Evolutionary conservation across 768 basidiomycete genomes (phyloP).

Genomic region (Chalciporus pseudorubinellus): DNA sequence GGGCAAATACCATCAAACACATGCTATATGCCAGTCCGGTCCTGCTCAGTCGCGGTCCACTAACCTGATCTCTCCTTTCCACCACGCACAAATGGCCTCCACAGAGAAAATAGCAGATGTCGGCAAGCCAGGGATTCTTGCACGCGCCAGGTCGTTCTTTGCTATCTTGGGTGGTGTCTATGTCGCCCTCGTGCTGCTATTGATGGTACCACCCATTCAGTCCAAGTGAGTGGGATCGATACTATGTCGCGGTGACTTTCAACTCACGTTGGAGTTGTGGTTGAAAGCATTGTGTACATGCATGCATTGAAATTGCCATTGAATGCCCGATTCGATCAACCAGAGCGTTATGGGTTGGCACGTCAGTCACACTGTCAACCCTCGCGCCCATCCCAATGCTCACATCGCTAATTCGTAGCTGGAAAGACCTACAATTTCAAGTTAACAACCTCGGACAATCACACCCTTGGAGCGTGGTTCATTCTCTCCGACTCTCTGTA

Average conservation of each 20-base stretch:
- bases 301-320: constrained; percentile 65
- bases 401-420: constrained; percentile 39
- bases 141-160: constrained; percentile 32
- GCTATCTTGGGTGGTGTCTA: constrained; percentile 53
- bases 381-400: not conserved
- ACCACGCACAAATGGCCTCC: constrained; percentile 10
- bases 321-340: constrained; percentile 59
- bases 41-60: not conserved
- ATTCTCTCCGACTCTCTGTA: constrained; percentile 67
- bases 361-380: constrained; percentile 46
- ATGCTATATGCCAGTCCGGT: not conserved
- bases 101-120: not conserved
- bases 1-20: not conserved
- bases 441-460: constrained; percentile 72
- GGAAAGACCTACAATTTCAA: constrained; percentile 75
- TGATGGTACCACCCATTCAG: constrained; percentile 66
- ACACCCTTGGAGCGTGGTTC: constrained; percentile 84
- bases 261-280: constrained; percentile 20
- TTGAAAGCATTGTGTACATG: constrained; percentile 54
- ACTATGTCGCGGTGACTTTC: constrained; percentile 13
- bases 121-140: constrained; percentile 17
- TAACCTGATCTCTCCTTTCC: not conserved
- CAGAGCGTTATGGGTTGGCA: constrained; percentile 79
- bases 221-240: constrained; percentile 50
- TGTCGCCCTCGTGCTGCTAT: constrained; percentile 45